A percentile compares a stretch with the other conserved stretches of the same genome.
phyloP scores from a whole-genome alignment of 192 early-diverging fungal species.

The Lunasporangiospora selenospora region DNA sequence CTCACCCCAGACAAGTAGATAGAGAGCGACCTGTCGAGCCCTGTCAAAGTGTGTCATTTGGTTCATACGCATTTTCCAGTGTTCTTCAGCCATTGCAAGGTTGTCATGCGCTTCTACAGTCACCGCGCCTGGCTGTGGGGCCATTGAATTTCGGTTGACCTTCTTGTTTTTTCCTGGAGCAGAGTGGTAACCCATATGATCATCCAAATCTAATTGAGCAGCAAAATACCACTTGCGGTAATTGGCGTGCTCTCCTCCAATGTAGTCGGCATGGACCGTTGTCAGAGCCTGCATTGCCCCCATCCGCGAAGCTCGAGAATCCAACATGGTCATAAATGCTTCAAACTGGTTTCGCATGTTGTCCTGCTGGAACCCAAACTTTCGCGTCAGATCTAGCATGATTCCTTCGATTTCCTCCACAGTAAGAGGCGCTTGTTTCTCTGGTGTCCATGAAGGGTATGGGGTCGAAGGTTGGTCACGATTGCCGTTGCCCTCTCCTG shows the following conservation, averaged over 20 bases:
- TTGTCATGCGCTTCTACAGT: conserved; percentile 28
- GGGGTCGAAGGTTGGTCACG: conserved; percentile 20
- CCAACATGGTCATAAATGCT: conserved; percentile 79
- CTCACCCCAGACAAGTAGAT: conserved; percentile 83
- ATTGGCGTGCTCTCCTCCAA: conserved; percentile 83
- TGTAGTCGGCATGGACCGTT: conserved; percentile 79
- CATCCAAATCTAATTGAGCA: conserved; percentile 68
- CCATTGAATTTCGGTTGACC: conserved; percentile 33
- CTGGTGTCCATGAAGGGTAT: conserved; percentile 63
- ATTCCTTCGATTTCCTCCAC: conserved; percentile 73
- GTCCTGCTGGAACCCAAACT: conserved; percentile 82
- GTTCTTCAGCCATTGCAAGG: conserved; percentile 50
- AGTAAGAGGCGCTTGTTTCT: conserved; percentile 68
- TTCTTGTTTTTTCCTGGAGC: conserved; percentile 34
- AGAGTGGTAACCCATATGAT: conserved; percentile 48
- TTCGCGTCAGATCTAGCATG: conserved; percentile 67
- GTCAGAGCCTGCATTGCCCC: conserved; percentile 71
- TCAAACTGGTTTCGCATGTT: conserved; percentile 81
- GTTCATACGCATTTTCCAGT: conserved; percentile 77
- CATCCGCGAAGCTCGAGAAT: conserved; percentile 80
- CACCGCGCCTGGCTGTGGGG: conserved; percentile 37
- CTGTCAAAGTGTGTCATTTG: conserved; percentile 73
- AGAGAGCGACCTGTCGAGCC: conserved; percentile 75
- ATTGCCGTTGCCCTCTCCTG: background rate
- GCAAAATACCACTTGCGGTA: conserved; percentile 88